Evolutionary conservation across 371 early-diverging fungal genomes (phyloP), one percentile per base, ranked within the genome.

Genomic region (Furculomyces boomerangus): DNA sequence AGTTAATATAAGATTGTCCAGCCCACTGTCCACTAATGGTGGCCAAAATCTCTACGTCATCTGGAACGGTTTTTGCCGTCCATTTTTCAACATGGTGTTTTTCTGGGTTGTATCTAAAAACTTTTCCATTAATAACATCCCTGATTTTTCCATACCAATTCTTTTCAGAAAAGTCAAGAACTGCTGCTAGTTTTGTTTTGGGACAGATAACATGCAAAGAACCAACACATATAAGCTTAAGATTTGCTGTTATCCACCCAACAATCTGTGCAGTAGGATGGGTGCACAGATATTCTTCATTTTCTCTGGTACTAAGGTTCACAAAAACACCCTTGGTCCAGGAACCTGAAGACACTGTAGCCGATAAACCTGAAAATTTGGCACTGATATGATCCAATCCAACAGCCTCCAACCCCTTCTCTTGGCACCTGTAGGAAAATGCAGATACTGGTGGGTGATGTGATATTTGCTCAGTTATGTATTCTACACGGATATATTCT

Each of bases 381-480:
- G 74, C 78, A 22, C 57, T 55, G n/a, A 78, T 67, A 52, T 77
- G 78, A 66, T 77, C 78, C 40, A 72, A 56, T 22, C 78, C 78
- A 0, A 53, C 53, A 7, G 71, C 75, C 30, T 64, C 59, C 5
- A 77, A 66, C 3, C 71, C 73, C 25, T 68, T 73, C 54, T 74
- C 71, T 25, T 48, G 51, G 65, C 76, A 75, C n/a, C 67, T 57
- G 45, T 73, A 73, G 31, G 65, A 27, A 50, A 65, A 73, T 18
- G 76, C 77, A n/a, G 78, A 76, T n/a, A 78, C 71, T 7, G 78
- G 78, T 13, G 77, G 77, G 52, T 77, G 77, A 56, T 77, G 77
- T 22, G 75, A 75, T 5, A 75, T 67, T 62, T 78, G 77, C 59
- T 78, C 78, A 39, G 70, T 77, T 22, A 78, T 59, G 56, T 67